Base-by-base conservation (phyloP, 148 eudicot genomes). In the Vaccinium macrocarpon region DNA sequence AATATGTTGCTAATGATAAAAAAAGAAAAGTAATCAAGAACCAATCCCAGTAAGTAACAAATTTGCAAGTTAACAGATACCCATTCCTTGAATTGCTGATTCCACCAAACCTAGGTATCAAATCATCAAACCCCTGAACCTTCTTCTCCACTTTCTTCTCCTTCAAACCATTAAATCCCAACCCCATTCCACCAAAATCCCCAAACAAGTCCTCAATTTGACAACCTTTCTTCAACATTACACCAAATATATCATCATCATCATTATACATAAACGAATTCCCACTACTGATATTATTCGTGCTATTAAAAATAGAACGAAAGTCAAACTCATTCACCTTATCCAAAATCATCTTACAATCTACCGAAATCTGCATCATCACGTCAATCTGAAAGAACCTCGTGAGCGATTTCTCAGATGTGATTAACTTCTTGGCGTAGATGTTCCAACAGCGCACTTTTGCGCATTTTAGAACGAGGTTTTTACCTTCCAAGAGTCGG, bases 51-150 rank as follows among this genome's bases (percentile, higher is more conserved):
- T 5, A 11, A 32, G 11, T n/a, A 55, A 48, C 16, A 51, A 51
- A 23, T 79, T 52, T 53, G 70, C n/a, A 53, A 48, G 49, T 76
- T 32, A 50, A 23, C 38, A 62, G 84, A 89, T 87, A 94, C 95
- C 91, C 86, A 82, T 84, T 77, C 61, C 84, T 86, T 4, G 87
- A 13, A 35, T 83, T 78, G 76, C 52, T 78, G 71, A 70, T 82
- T 23, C 66, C 91, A 84, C 90, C 92, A 84, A 94, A 94, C 4
- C 93, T 96, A 19, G 92, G 91, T 50, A 95, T 83, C 89, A 94
- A 90, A 86, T 88, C 91, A 74, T 93, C 92, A 42, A 75, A 82
- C n/a, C 49, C 88, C 42, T 85, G 51, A 73, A 23, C 86, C 66
- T 84, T 87, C 76, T 61, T 81, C 83, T 52, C 84, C 87, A 49